Evolutionary conservation across 345 rosid genomes (phyloP).

Genomic region (Stellera chamaejasme): DNA sequence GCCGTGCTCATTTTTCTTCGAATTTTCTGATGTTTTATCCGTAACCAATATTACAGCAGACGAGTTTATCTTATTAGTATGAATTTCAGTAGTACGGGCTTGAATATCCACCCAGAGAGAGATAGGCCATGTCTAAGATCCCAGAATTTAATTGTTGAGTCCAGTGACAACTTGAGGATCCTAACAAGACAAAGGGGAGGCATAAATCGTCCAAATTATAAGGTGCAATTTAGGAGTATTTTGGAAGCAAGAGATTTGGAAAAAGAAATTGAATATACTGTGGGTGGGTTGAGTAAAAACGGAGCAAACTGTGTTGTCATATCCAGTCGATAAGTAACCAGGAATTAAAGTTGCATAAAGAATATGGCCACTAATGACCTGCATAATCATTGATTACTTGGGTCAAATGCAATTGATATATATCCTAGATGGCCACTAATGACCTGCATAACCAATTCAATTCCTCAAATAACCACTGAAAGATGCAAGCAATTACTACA

Average conservation of each 20-base stretch:
- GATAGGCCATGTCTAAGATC: slow-evolving; percentile 98
- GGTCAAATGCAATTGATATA: slow-evolving; percentile 97
- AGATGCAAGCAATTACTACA: slow-evolving; percentile 9
- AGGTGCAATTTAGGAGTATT: background rate
- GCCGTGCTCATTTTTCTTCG: too few species aligned
- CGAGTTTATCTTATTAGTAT: too few species aligned
- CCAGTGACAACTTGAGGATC: slow-evolving; percentile 99
- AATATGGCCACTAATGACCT: slow-evolving; percentile 90
- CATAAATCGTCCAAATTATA: background rate
- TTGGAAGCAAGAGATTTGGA: background rate
- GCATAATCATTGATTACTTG: slow-evolving; percentile 95
- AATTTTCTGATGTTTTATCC: too few species aligned
- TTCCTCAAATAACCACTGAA: too few species aligned
- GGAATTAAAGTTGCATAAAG: background rate
- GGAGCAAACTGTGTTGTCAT: slow-evolving; percentile 94
- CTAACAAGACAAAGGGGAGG: slow-evolving; percentile 26
- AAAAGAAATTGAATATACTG: slow-evolving; percentile 29
- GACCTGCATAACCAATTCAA: slow-evolving; percentile 36
- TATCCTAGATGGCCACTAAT: slow-evolving; percentile 98
- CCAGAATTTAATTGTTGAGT: slow-evolving; percentile 93
- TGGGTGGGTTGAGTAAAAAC: slow-evolving; percentile 89
- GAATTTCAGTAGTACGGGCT: too few species aligned
- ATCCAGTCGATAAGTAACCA: slow-evolving; percentile 49
- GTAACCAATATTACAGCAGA: too few species aligned
- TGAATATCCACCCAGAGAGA: too few species aligned